Percentiles rank a stretch among this genome's conserved stretches.
Conservation (phyloP, 768 basidiomycete species). For the Sutorius australiensis region DNA sequence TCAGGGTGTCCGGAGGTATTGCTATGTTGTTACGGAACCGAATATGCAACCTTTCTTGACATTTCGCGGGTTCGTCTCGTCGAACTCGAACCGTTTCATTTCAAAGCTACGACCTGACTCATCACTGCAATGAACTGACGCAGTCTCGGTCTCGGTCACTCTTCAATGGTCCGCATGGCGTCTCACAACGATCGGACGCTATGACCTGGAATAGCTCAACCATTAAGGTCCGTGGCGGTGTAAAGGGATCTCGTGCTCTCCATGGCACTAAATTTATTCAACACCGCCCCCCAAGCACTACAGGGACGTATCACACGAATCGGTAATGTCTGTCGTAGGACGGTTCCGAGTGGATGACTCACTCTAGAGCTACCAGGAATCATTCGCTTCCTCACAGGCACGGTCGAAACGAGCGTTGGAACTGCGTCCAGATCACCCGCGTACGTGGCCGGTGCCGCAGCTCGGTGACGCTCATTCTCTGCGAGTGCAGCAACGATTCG, state of each 20-base stretch:
- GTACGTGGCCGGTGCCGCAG: background rate
- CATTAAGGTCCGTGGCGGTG: background rate
- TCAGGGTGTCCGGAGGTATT: constrained; percentile 17
- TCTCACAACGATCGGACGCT: background rate
- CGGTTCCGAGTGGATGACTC: background rate
- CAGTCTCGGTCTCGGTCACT: too few species aligned
- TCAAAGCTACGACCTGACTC: background rate
- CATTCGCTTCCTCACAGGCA: background rate
- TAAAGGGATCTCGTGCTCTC: background rate
- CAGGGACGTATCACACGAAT: background rate
- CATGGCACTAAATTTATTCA: background rate
- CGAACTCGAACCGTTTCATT: background rate
- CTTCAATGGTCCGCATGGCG: too few species aligned
- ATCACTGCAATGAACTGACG: background rate
- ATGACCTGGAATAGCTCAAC: background rate
- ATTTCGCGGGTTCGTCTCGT: constrained; percentile 3
- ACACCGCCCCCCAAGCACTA: constrained; percentile 4
- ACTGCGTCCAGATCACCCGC: background rate
- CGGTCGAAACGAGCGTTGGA: too few species aligned
- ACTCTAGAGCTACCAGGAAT: background rate
- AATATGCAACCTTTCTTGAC: background rate
- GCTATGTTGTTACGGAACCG: constrained; percentile 4
- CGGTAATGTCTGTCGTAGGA: background rate
- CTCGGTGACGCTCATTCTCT: background rate
- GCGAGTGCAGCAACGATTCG: background rate